A percentile compares a stretch with the other conserved stretches of the same genome.
phyloP scores from a whole-genome alignment of 495 filamentous ascomycete species.

The Aspergillus haitiensis region DNA sequence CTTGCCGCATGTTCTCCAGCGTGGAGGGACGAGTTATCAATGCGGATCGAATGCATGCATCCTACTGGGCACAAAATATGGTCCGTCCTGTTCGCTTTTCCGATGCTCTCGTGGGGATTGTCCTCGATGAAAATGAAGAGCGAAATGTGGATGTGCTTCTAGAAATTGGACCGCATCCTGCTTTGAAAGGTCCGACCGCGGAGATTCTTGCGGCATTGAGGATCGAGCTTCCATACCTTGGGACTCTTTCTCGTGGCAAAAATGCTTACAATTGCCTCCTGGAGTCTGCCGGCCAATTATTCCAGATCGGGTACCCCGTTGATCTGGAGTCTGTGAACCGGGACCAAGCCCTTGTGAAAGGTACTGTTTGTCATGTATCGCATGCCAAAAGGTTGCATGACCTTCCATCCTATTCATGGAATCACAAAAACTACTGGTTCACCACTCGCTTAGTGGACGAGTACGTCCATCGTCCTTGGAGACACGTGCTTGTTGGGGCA shows the following conservation, averaged over 20 bases:
- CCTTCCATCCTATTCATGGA: conserved; percentile 55
- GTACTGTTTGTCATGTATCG: background rate
- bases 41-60: background rate
- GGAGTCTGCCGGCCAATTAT: conserved; percentile 2
- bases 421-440: conserved; percentile 51
- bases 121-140: background rate
- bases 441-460: conserved; percentile 45
- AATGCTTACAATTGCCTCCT: conserved; percentile 42
- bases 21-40: background rate
- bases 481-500: conserved; percentile 36
- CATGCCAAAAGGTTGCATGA: conserved; percentile 27
- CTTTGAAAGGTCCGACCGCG: conserved; percentile 48
- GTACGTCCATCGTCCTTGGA: conserved; percentile 17
- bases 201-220: conserved; percentile 35
- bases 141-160: conserved; percentile 31
- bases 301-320: conserved; percentile 42
- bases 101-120: background rate
- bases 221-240: conserved; percentile 37
- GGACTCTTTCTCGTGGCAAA: conserved; percentile 37
- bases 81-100: conserved; percentile 16
- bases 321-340: conserved; percentile 47
- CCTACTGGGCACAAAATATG: conserved; percentile 24
- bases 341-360: conserved; percentile 12
- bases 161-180: conserved; percentile 60
- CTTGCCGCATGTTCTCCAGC: conserved; percentile 27